A percentile compares a stretch with the other conserved stretches of the same genome.
phyloP scores from a whole-genome alignment of 2,329 filamentous ascomycete genomes.

The Chaetothyriales sp. region DNA sequence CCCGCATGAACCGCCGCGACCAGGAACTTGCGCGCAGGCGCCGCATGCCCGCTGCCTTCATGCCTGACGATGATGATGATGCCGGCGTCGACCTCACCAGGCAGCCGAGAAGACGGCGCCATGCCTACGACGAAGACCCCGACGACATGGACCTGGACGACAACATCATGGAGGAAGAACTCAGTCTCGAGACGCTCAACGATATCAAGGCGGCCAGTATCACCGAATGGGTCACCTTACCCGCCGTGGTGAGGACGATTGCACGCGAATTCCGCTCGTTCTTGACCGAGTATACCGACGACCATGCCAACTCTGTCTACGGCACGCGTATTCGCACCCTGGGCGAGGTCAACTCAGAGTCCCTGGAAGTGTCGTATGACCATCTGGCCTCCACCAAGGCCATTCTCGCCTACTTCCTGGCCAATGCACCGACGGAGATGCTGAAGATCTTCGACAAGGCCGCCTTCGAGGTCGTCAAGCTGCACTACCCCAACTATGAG shows the following conservation, averaged over 20 bases:
- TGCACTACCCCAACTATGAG: conserved; percentile 95
- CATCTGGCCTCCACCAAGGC: conserved; percentile 83
- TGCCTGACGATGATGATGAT: conserved; percentile 66
- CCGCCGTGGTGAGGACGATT: conserved; percentile 80
- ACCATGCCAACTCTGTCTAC: conserved; percentile 80
- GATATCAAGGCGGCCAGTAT: conserved; percentile 88
- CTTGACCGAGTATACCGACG: conserved; percentile 87
- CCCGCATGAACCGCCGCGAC: conserved; percentile 46
- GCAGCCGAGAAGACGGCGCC: conserved; percentile 69
- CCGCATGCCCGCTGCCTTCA: conserved; percentile 46
- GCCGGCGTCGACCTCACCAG: conserved; percentile 69
- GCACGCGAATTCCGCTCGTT: conserved; percentile 96
- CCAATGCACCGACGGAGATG: conserved; percentile 89
- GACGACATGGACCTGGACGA: conserved; percentile 79
- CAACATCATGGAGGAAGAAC: conserved; percentile 89
- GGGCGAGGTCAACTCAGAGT: conserved; percentile 94
- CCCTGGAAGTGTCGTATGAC: conserved; percentile 88
- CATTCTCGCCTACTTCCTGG: conserved; percentile 85
- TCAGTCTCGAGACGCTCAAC: conserved; percentile 76
- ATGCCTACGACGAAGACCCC: conserved; percentile 85
- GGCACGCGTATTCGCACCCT: conserved; percentile 84
- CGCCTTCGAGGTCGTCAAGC: conserved; percentile 85
- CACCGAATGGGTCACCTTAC: conserved; percentile 87
- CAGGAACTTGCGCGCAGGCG: conserved; percentile 43
- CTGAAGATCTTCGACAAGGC: conserved; percentile 93